phyloP scores from a whole-genome alignment of 768 basidiomycete species.

The Russula lepida region DNA sequence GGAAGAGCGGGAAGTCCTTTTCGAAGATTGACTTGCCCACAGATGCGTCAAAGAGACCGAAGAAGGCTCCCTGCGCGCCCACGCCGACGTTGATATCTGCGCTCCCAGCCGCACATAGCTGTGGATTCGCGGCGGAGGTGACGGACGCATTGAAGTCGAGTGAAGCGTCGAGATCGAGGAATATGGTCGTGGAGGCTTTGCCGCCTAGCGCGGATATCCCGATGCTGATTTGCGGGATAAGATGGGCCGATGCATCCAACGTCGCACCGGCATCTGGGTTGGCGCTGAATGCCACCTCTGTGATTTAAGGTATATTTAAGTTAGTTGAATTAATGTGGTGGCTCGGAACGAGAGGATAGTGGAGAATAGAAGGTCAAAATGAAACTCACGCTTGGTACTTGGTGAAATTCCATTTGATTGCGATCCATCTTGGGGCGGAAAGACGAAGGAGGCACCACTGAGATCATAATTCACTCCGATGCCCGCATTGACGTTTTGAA shows the following conservation, averaged over 20 bases:
- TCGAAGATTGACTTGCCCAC: background rate
- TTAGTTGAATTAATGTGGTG: background rate
- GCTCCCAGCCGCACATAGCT: conserved; percentile 3
- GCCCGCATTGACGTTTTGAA: background rate
- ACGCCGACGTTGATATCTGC: background rate
- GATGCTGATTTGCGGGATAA: conserved; percentile 34
- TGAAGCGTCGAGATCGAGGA: conserved; percentile 10
- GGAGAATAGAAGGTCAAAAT: background rate
- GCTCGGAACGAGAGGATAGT: too few species aligned
- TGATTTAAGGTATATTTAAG: background rate
- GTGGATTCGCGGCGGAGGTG: background rate
- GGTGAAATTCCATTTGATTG: background rate
- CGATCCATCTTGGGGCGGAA: background rate
- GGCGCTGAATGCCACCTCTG: background rate
- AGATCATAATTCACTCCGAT: background rate
- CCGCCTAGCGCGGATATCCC: background rate
- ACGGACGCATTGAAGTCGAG: background rate
- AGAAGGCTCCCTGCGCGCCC: background rate
- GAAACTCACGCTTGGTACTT: background rate
- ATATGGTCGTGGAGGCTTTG: background rate
- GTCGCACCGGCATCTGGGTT: background rate
- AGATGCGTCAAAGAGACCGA: background rate
- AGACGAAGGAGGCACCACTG: background rate
- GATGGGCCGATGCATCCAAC: conserved; percentile 39
- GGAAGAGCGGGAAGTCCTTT: background rate